These are phyloP conservation scores for Halteria grandinella DNA, from an alignment of 73 alveolate species.

Conservation along the genomic window DNA sequence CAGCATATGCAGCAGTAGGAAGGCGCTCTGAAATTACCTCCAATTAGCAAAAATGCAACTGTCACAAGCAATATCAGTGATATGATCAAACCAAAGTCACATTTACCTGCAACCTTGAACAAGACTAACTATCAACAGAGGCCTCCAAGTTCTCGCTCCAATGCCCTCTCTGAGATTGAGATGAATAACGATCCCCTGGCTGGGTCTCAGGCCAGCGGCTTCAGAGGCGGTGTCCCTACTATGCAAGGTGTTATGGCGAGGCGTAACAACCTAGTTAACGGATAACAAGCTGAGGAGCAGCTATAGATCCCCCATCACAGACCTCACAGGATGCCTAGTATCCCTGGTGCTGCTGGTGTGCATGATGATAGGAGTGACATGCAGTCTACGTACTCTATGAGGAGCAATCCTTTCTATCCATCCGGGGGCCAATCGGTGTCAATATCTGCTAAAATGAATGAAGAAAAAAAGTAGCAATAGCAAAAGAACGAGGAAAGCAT, in stretches of 20 bases:
- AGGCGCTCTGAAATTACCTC: slow-evolving; percentile 42
- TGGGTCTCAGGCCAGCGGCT: too few species aligned
- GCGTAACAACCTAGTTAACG: slow-evolving; percentile 21
- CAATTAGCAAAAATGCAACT: slow-evolving; percentile 1
- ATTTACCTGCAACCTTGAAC: not conserved
- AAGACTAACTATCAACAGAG: not conserved
- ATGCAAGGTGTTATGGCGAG: not conserved
- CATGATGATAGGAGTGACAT: slow-evolving; percentile 8
- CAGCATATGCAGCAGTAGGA: not conserved
- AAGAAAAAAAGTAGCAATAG: slow-evolving; percentile 12
- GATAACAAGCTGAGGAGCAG: too few species aligned
- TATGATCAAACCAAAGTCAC: slow-evolving; percentile 18
- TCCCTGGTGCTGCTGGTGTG: not conserved
- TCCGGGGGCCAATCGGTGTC: not conserved
- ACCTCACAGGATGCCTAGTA: slow-evolving; percentile 38
- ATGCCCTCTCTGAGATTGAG: slow-evolving; percentile 38
- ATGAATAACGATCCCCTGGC: slow-evolving; percentile 30
- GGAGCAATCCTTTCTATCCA: slow-evolving; percentile 42
- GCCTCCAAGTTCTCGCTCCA: slow-evolving; percentile 31
- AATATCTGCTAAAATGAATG: not conserved
- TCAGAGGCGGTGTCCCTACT: not conserved
- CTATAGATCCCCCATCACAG: not conserved
- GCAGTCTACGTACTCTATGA: slow-evolving; percentile 21
- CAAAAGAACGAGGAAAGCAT: slow-evolving; percentile 14
- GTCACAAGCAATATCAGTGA: slow-evolving; percentile 17